A percentile compares a stretch with the other conserved stretches of the same genome.
phyloP scores from a whole-genome alignment of 164 flowering plant genomes.

The Nelumbo lutea region DNA sequence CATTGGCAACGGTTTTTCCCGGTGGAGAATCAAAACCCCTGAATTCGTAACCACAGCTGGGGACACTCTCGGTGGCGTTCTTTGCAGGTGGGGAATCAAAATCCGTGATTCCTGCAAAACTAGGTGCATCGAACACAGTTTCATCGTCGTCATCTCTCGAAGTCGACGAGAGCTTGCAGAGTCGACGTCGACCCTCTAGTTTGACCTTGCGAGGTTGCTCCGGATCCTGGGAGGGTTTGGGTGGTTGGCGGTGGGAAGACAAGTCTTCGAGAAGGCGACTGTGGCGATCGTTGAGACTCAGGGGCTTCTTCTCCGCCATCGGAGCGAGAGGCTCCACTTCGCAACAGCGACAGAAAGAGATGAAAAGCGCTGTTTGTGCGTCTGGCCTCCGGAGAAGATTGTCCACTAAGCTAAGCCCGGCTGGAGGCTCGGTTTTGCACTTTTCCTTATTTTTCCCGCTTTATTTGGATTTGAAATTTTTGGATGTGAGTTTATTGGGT shows the following conservation, averaged over 20 bases:
- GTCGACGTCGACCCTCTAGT: conserved; percentile 47
- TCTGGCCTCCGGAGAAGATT: too few relatives aligned
- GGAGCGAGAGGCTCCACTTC: background rate
- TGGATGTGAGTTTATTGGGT: too few relatives aligned
- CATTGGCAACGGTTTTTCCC: background rate
- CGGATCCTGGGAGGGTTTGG: conserved; percentile 1
- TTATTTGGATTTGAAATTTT: too few relatives aligned
- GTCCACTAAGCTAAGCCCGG: too few relatives aligned
- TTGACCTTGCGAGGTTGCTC: conserved; percentile 33
- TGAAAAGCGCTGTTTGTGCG: background rate
- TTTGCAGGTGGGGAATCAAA: background rate
- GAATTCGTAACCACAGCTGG: background rate
- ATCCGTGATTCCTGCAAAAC: background rate
- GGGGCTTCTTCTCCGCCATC: conserved; percentile 43
- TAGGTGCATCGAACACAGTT: background rate
- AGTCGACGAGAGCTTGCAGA: conserved; percentile 32
- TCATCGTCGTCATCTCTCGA: background rate
- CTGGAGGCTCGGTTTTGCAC: too few relatives aligned
- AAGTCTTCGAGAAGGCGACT: conserved; percentile 46
- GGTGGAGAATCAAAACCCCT: background rate
- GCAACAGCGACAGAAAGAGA: background rate
- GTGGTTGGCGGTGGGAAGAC: conserved; percentile 30
- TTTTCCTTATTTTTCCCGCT: too few relatives aligned
- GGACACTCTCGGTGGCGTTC: background rate
- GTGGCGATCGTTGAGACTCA: conserved; percentile 66